Conservation (phyloP, 768 basidiomycete genomes). For the Rhodocollybia butyracea region DNA sequence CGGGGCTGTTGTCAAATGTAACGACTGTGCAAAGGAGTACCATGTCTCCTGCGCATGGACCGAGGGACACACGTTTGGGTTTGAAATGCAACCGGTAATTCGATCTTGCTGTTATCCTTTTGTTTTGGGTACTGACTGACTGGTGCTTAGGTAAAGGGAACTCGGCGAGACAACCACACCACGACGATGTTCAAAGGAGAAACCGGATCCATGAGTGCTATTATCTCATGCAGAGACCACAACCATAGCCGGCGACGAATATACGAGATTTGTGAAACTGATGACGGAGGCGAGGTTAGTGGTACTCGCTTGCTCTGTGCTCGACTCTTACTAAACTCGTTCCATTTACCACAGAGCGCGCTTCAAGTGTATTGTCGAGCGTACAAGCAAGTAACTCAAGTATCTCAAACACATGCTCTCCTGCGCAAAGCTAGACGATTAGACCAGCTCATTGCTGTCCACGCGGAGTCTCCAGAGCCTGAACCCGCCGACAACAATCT, state of each 20-base stretch:
- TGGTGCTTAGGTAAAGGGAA: slow-evolving; percentile 64
- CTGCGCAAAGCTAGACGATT: slow-evolving; percentile 87
- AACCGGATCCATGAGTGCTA: slow-evolving; percentile 73
- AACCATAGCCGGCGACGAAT: slow-evolving; percentile 61
- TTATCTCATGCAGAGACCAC: slow-evolving; percentile 79
- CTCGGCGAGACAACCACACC: slow-evolving; percentile 62
- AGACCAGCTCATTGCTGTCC: slow-evolving; percentile 63
- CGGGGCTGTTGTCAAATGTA: slow-evolving; percentile 83
- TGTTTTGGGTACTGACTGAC: neutral
- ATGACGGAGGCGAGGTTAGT: slow-evolving; percentile 76
- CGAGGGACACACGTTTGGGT: slow-evolving; percentile 81
- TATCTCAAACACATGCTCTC: slow-evolving; percentile 74
- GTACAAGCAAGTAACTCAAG: slow-evolving; percentile 72
- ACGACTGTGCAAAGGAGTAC: slow-evolving; percentile 75
- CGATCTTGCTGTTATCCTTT: neutral
- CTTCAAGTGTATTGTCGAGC: slow-evolving; percentile 82
- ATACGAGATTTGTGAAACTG: slow-evolving; percentile 82
- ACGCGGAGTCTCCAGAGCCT: slow-evolving; percentile 29
- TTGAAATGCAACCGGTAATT: slow-evolving; percentile 83
- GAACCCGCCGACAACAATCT: slow-evolving; percentile 27
- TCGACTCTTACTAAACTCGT: neutral
- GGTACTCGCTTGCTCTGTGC: neutral
- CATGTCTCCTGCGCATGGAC: slow-evolving; percentile 93
- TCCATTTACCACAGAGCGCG: slow-evolving; percentile 57
- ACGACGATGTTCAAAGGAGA: slow-evolving; percentile 75